Percentiles rank a stretch among this genome's conserved stretches.
phyloP scores from a whole-genome alignment of 768 basidiomycete genomes.

The Infundibulicybe gibba region DNA sequence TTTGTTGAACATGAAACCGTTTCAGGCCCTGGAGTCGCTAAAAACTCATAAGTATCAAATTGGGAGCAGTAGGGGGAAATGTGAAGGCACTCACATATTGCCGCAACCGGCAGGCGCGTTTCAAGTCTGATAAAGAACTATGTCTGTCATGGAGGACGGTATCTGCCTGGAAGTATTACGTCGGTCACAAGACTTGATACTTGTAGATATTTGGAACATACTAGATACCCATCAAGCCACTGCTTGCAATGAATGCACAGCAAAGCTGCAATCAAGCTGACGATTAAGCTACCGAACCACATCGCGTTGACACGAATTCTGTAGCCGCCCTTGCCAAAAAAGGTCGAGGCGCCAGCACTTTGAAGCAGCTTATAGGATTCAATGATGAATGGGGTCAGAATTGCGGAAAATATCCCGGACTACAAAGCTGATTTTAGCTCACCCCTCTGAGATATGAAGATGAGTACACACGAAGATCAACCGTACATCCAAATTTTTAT shows the following conservation, averaged over 20 bases:
- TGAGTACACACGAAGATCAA: slow-evolving; percentile 8
- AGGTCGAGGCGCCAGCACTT: not conserved
- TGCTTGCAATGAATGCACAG: slow-evolving; percentile 12
- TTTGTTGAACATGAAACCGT: slow-evolving; percentile 2
- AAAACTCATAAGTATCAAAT: not conserved
- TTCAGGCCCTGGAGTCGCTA: slow-evolving; percentile 6
- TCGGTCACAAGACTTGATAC: not conserved
- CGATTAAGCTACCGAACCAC: slow-evolving; percentile 12
- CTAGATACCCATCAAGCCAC: slow-evolving; percentile 10
- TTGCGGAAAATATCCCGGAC: slow-evolving; percentile 12
- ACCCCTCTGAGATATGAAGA: not conserved
- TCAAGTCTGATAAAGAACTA: not conserved
- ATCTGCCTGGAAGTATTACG: not conserved
- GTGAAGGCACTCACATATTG: slow-evolving; percentile 8
- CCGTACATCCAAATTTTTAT: slow-evolving; percentile 5
- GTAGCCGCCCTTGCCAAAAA: slow-evolving; percentile 6
- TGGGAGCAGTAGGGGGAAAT: not conserved
- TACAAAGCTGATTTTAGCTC: not conserved
- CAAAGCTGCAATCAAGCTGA: slow-evolving; percentile 10
- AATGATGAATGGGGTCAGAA: slow-evolving; percentile 11
- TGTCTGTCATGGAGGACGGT: not conserved
- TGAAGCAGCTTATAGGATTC: slow-evolving; percentile 11
- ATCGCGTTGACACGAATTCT: slow-evolving; percentile 11
- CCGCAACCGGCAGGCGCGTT: slow-evolving; percentile 6
- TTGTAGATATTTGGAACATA: not conserved